These are phyloP conservation scores for Pilatotrama ljubarskyi DNA, from an alignment of 768 basidiomycete species.

Conservation along the genomic window DNA sequence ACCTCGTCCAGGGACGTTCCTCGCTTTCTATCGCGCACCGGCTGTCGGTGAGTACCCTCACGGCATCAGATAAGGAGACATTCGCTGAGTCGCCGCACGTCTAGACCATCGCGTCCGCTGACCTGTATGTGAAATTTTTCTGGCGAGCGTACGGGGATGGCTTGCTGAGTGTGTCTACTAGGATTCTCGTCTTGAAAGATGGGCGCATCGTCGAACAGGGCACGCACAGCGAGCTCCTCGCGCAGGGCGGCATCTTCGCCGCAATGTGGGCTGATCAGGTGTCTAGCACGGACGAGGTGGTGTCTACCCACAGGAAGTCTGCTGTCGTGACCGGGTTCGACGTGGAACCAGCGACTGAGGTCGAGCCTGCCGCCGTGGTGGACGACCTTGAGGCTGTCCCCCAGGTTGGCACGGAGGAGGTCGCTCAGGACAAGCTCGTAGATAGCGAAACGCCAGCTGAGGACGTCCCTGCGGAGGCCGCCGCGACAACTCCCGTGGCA, in stretches of 20 bases:
- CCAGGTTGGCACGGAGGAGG: conserved; percentile 27
- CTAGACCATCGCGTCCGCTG: conserved; percentile 56
- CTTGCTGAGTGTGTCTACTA: conserved; percentile 31
- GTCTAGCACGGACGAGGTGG: conserved; percentile 57
- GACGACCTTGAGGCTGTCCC: conserved; percentile 11
- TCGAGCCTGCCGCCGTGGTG: conserved; percentile 9
- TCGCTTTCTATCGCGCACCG: conserved; percentile 81
- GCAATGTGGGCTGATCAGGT: conserved; percentile 89
- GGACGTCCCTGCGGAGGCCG: conserved; percentile 10
- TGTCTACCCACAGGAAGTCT: conserved; percentile 38
- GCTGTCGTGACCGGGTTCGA: conserved; percentile 47
- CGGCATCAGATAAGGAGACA: conserved; percentile 4
- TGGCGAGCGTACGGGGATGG: background rate
- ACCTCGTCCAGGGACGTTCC: conserved; percentile 70
- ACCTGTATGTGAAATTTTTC: conserved; percentile 39
- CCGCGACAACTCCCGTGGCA: conserved; percentile 1
- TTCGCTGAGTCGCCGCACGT: conserved; percentile 1
- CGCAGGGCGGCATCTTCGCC: conserved; percentile 70
- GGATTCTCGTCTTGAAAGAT: conserved; percentile 89
- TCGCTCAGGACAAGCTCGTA: conserved; percentile 24
- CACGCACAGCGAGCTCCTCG: conserved; percentile 74
- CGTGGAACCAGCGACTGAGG: conserved; percentile 28
- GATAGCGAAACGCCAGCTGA: conserved; percentile 24
- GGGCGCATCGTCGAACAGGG: conserved; percentile 87
- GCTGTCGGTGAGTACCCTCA: conserved; percentile 55